Percentiles rank a stretch among this genome's conserved stretches.
Evolutionary conservation across 164 flowering plant species (phyloP).

Genomic region (Aristolochia contorta): DNA sequence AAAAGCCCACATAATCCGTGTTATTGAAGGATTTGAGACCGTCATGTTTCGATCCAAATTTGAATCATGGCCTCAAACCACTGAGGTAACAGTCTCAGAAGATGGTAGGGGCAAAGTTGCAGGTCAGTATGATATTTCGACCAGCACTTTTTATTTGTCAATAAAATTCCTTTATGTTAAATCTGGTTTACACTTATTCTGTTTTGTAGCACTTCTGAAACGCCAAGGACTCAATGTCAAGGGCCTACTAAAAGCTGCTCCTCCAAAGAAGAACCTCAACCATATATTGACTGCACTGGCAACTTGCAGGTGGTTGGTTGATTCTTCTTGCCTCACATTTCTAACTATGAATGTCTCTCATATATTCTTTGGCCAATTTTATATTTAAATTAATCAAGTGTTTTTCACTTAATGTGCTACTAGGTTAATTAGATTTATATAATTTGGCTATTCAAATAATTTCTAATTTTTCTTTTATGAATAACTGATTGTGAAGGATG

Average conservation of each 20-base stretch:
- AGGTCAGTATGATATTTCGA: constrained; percentile 39
- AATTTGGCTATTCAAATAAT: too few species aligned
- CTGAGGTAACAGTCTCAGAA: constrained; percentile 67
- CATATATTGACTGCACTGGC: constrained; percentile 90
- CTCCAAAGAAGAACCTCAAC: constrained; percentile 89
- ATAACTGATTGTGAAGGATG: too few species aligned
- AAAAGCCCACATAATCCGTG: constrained; percentile 64
- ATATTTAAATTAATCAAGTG: too few species aligned
- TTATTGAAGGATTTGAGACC: constrained; percentile 97
- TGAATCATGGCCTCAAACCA: constrained; percentile 74
- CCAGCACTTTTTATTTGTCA: too few species aligned
- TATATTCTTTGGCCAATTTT: too few species aligned
- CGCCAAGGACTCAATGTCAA: constrained; percentile 95
- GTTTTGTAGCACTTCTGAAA: constrained; percentile 65
- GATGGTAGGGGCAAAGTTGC: constrained; percentile 99
- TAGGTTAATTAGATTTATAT: too few species aligned
- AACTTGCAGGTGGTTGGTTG: constrained; percentile 63
- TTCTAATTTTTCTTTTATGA: too few species aligned
- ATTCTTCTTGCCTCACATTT: neutral
- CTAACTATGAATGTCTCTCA: neutral
- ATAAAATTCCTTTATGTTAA: neutral
- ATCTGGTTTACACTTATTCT: neutral
- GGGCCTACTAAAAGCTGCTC: constrained; percentile 86
- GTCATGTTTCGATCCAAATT: constrained; percentile 76
- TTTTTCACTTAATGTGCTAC: too few species aligned